Evolutionary conservation across 371 early-diverging fungal genomes (phyloP), one percentile per base, ranked within the genome.

Genomic region (Mortierella sp.): DNA sequence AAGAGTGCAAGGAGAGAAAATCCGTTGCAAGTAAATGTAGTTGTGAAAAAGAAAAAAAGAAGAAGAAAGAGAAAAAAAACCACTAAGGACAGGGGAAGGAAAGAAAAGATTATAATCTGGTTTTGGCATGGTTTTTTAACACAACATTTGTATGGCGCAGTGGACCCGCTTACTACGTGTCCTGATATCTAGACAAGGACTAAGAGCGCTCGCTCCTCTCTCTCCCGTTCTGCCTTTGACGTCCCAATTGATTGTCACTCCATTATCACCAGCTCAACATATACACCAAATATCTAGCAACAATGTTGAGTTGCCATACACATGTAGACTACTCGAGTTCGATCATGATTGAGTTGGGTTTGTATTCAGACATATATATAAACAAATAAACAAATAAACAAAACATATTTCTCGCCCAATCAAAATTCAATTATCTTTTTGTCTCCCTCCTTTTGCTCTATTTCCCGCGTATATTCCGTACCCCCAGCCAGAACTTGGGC

Each of bases 151-250:
- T 45, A 45, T 45, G 51, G 51, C 26, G 51, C 51, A 56, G 35
- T 15, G 32, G 57, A 56, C 57, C 57, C 51, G 51, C 15, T 43
- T 43, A 43, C 37, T 37, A 47, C 47, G 3, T 47, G 15, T 19
- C 37, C 47, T 47, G n/a, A 23, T 54, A 31, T 54, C 55, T 31
- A 15, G 4, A 3, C 49, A 35, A 3, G 2, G 55, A n/a, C 34
- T 17, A 34, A 57, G 58, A 34, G 58, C 58, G 58, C 58, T 57
- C 58, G 58, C 34, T 57, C 58, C 58, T 34, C 58, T 28, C 31
- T 54, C 31, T 31, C 31, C 31, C 55, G 7, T 26, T 45, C 12
- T 45, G 22, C 26, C 22, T 26, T 31, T 51, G 53, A 17, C 53
- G 26, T 51, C 22, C 53, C 22, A 51, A 3, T 45, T 35, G 35